These are phyloP conservation scores for Stephania japonica DNA, from an alignment of 164 flowering plant species.

Conservation along the genomic window DNA sequence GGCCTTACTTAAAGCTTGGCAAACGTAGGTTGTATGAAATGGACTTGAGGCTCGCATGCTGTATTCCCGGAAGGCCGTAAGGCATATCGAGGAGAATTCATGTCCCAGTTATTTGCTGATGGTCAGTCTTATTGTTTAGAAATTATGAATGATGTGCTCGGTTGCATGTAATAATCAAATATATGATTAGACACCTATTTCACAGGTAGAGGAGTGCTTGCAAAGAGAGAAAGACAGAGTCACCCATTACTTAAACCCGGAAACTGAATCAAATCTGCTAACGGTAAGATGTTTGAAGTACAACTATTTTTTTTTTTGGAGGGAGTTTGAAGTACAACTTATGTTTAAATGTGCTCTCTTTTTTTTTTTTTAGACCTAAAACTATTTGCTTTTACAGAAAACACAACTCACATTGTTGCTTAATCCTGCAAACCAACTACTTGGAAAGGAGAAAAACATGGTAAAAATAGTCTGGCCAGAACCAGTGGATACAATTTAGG, in stretches of 20 bases:
- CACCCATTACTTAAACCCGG: conserved; percentile 38
- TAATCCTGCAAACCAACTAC: conserved; percentile 29
- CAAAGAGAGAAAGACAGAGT: conserved; percentile 44
- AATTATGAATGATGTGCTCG: not conserved
- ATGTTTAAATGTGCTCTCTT: not conserved
- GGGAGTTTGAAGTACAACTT: too few species aligned
- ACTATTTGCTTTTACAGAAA: conserved; percentile 23
- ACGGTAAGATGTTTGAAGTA: conserved; percentile 28
- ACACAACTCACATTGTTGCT: conserved; percentile 35
- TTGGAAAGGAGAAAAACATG: conserved; percentile 43
- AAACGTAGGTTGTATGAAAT: conserved; percentile 24
- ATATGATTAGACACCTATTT: not conserved
- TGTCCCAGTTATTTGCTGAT: conserved; percentile 39
- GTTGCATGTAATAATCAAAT: not conserved
- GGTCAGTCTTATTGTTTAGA: conserved; percentile 11
- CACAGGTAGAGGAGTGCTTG: conserved; percentile 47
- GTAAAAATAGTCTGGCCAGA: conserved; percentile 32
- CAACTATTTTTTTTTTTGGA: not conserved
- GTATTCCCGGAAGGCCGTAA: conserved; percentile 36
- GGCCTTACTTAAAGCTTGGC: too few species aligned
- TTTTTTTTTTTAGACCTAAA: not conserved
- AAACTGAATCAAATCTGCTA: conserved; percentile 43
- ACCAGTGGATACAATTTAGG: conserved; percentile 35
- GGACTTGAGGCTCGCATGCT: conserved; percentile 33
- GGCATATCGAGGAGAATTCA: conserved; percentile 31